These are phyloP conservation scores for Aegilops tauschii DNA, from an alignment of 176 grass and related monocot species.

Conservation along the genomic window DNA sequence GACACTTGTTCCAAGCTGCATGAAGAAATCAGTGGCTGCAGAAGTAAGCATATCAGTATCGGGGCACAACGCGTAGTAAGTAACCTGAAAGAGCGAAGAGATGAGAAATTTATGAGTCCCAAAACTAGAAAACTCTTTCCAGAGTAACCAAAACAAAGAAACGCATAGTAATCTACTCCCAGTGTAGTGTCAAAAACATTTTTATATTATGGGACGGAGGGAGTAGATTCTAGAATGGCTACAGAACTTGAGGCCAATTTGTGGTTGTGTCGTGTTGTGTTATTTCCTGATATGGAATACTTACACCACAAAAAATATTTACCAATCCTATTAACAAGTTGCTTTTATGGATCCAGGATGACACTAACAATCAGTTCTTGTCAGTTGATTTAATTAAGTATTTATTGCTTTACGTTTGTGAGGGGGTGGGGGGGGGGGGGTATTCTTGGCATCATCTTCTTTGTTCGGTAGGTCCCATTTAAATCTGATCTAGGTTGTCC, in stretches of 20 bases:
- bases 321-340: background rate
- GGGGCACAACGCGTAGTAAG: conserved; percentile 83
- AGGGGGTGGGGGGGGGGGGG: background rate
- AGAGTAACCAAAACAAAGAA: conserved; percentile 22
- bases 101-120: conserved; percentile 10
- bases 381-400: background rate
- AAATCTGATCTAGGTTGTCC: background rate
- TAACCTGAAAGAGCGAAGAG: conserved; percentile 56
- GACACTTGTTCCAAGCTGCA: conserved; percentile 76
- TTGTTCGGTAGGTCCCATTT: background rate
- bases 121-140: background rate
- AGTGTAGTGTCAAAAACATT: too few species aligned
- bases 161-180: background rate
- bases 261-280: background rate
- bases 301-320: background rate
- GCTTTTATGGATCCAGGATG: background rate
- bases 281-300: background rate
- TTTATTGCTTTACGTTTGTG: background rate
- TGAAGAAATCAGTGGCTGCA: conserved; percentile 75
- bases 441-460: background rate
- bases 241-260: background rate
- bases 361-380: background rate
- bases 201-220: too few species aligned
- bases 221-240: background rate
- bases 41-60: conserved; percentile 92